Evolutionary conservation across 176 grass and related monocot genomes (phyloP).

Genomic region (Avena sativa): DNA sequence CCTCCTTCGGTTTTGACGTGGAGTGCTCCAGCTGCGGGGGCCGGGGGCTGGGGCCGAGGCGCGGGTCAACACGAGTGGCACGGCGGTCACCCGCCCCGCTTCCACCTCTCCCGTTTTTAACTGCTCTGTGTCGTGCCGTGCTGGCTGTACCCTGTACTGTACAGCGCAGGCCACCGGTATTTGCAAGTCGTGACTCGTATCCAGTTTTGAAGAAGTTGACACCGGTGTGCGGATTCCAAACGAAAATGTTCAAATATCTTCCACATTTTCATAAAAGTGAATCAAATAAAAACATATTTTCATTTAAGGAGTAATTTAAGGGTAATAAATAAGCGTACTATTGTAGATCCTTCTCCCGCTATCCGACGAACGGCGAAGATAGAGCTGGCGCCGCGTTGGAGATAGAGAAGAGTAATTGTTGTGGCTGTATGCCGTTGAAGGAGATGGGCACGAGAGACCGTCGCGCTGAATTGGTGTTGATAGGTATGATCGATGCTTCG

Average conservation of each 20-base stretch:
- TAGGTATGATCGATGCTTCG: too few relatives aligned
- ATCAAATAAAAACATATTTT: not conserved
- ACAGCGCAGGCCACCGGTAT: not conserved
- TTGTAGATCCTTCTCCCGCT: too few relatives aligned
- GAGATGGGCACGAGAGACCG: too few relatives aligned
- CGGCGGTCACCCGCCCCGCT: constrained; percentile 17
- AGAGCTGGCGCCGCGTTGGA: not conserved
- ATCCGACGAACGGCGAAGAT: too few relatives aligned
- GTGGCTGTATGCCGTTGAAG: too few relatives aligned
- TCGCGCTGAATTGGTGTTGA: too few relatives aligned
- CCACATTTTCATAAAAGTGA: not conserved
- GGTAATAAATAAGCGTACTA: too few relatives aligned
- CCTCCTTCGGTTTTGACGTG: constrained; percentile 45
- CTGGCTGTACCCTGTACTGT: not conserved
- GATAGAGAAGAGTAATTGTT: not conserved
- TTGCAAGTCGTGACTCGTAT: not conserved
- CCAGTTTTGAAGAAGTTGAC: not conserved
- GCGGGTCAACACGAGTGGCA: constrained; percentile 37
- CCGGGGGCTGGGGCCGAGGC: not conserved
- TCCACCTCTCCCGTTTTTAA: constrained; percentile 3
- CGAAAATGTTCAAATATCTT: not conserved
- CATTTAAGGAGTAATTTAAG: too few relatives aligned
- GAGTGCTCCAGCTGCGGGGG: constrained; percentile 23
- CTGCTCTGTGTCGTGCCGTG: not conserved
- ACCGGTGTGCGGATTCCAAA: not conserved